Conservation (phyloP, 495 filamentous ascomycete species). For the Podospora appendiculata region DNA sequence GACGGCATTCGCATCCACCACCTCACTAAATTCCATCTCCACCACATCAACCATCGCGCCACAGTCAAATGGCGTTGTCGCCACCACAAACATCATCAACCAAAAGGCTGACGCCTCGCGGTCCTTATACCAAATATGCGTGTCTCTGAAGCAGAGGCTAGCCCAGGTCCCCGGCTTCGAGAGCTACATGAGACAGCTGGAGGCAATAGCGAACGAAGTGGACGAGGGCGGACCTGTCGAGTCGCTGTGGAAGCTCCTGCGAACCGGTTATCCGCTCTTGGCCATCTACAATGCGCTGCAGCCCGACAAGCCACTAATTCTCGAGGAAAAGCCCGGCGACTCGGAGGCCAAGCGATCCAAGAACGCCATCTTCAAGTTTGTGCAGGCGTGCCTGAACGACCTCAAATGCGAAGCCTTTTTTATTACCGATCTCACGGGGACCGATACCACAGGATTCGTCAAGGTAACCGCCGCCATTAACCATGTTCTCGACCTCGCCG, state of each 20-base stretch:
- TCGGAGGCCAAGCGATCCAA: conserved; percentile 60
- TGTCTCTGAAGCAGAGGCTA: conserved; percentile 71
- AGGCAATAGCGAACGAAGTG: conserved; percentile 33
- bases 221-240: conserved; percentile 76
- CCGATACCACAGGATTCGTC: conserved; percentile 94
- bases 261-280: conserved; percentile 76
- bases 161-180: conserved; percentile 79
- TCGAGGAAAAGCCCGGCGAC: conserved; percentile 48
- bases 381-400: conserved; percentile 50
- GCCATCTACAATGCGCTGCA: conserved; percentile 80
- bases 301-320: conserved; percentile 53
- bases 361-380: conserved; percentile 48
- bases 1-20: conserved; percentile 39
- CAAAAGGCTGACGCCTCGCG: conserved; percentile 77
- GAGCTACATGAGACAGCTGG: conserved; percentile 57
- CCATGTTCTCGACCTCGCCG: conserved; percentile 78
- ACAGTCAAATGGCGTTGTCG: conserved; percentile 37
- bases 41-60: conserved; percentile 30
- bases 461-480: conserved; percentile 85
- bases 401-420: conserved; percentile 81
- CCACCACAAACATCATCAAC: conserved; percentile 90
- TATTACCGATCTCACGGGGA: conserved; percentile 82
- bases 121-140: conserved; percentile 92
- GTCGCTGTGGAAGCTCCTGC: conserved; percentile 81
- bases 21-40: conserved; percentile 41